These are phyloP conservation scores for Medicago arabica DNA, from an alignment of 306 rosid species.

Conservation along the genomic window DNA sequence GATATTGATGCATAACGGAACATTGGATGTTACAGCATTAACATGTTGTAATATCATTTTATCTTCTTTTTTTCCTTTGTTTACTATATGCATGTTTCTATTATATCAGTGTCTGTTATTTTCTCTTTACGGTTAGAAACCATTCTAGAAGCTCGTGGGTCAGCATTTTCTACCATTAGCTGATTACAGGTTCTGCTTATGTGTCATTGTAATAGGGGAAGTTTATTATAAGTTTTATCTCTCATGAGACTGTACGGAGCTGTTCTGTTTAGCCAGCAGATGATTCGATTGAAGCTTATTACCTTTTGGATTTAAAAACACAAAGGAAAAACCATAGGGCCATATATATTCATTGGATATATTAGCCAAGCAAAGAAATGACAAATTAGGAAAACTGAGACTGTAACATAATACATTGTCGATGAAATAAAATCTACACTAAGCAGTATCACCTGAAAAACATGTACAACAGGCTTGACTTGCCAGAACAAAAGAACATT, in stretches of 20 bases:
- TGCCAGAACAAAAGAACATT: slow-evolving; percentile 96
- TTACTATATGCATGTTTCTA: not conserved
- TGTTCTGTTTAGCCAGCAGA: not conserved
- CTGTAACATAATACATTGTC: not conserved
- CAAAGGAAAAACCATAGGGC: not conserved
- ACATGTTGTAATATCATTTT: not conserved
- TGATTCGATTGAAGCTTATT: not conserved
- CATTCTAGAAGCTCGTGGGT: slow-evolving; percentile 3
- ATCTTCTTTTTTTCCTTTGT: not conserved
- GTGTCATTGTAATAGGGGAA: not conserved
- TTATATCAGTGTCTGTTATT: not conserved
- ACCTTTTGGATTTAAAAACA: not conserved
- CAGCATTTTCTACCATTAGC: not conserved
- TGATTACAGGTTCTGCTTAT: not conserved
- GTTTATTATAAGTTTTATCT: not conserved
- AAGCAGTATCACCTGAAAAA: slow-evolving; percentile 76
- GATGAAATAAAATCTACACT: slow-evolving; percentile 19
- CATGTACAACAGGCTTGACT: slow-evolving; percentile 91
- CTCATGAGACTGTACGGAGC: not conserved
- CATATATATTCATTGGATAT: slow-evolving; percentile 16
- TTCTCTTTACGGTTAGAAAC: not conserved
- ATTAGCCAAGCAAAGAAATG: slow-evolving; percentile 2
- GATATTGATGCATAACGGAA: slow-evolving; percentile 1
- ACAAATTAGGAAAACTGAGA: slow-evolving; percentile 17
- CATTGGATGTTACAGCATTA: not conserved